Percentiles rank a stretch among this genome's conserved stretches.
Conservation (phyloP, 2,329 filamentous ascomycete species). For the Alternaria novae-zelandiae region DNA sequence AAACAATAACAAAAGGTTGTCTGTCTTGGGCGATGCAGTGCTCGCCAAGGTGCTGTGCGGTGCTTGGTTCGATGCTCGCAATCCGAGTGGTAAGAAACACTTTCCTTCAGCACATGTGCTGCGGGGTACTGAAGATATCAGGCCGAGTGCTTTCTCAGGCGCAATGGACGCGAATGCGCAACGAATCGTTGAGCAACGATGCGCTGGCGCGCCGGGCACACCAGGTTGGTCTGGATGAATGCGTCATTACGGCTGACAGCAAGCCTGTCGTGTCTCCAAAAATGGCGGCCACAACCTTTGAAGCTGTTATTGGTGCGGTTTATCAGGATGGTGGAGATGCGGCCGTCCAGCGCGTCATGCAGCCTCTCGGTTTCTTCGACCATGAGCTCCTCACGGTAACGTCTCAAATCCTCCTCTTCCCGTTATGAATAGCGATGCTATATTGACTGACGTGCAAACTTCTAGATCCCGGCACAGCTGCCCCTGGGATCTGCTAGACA, state of each 20-base stretch:
- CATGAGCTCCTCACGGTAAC: conserved; percentile 11
- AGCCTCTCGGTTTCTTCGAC: conserved; percentile 6
- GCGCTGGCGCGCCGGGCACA: neutral
- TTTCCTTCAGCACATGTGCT: neutral
- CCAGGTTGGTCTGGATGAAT: neutral
- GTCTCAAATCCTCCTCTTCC: neutral
- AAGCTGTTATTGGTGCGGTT: conserved; percentile 47
- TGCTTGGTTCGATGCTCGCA: conserved; percentile 16
- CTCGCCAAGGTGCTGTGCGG: conserved; percentile 10
- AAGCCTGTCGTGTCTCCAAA: conserved; percentile 2
- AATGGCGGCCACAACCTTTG: conserved; percentile 39
- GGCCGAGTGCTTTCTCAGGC: neutral
- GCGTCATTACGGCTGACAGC: conserved; percentile 4
- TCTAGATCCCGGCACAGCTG: conserved; percentile 1
- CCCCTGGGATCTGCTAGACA: neutral
- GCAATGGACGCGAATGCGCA: conserved; percentile 12
- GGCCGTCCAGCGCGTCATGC: conserved; percentile 10
- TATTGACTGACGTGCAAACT: conserved; percentile 4
- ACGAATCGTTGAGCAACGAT: conserved; percentile 1
- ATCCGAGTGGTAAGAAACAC: conserved; percentile 2
- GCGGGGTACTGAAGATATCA: neutral
- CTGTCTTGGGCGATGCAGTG: conserved; percentile 15
- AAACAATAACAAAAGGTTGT: conserved; percentile 16
- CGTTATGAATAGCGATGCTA: neutral
- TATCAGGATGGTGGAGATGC: conserved; percentile 34